Evolutionary conservation across 2,329 filamentous ascomycete genomes (phyloP).

Genomic region (Exophiala oligosperma): DNA sequence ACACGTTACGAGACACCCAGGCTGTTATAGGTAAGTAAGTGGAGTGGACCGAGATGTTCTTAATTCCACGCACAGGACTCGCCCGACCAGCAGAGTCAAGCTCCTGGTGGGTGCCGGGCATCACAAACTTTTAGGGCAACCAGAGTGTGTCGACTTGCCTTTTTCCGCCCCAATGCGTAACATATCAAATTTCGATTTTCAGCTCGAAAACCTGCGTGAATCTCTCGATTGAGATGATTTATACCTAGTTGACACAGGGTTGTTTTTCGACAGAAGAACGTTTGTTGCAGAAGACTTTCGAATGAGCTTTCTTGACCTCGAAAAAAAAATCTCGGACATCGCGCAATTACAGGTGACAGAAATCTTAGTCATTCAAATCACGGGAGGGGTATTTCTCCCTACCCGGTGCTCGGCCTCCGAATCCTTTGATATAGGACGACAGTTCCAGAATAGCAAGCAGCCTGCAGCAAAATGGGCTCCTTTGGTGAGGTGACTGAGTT

Average conservation of each 20-base stretch:
- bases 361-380: neutral
- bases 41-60: neutral
- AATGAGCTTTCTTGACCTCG: too few relatives aligned
- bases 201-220: neutral
- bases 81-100: neutral
- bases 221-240: too few relatives aligned
- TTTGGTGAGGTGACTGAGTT: conserved; percentile 41
- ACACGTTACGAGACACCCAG: neutral
- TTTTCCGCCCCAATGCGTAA: neutral
- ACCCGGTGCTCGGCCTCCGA: neutral
- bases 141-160: neutral
- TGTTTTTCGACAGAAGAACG: too few relatives aligned
- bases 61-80: neutral
- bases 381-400: neutral
- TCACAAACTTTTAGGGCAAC: neutral
- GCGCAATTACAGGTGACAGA: neutral
- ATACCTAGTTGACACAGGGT: too few relatives aligned
- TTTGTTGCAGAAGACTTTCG: too few relatives aligned
- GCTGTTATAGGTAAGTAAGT: neutral
- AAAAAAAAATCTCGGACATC: neutral
- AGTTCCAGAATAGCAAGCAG: neutral
- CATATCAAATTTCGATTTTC: neutral
- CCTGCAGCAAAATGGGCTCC: conserved; percentile 23
- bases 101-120: neutral
- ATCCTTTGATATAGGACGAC: neutral